A percentile compares a stretch with the other conserved stretches of the same genome.
Conservation (phyloP, 129 eudicot genomes). For the Logfia minima region DNA sequence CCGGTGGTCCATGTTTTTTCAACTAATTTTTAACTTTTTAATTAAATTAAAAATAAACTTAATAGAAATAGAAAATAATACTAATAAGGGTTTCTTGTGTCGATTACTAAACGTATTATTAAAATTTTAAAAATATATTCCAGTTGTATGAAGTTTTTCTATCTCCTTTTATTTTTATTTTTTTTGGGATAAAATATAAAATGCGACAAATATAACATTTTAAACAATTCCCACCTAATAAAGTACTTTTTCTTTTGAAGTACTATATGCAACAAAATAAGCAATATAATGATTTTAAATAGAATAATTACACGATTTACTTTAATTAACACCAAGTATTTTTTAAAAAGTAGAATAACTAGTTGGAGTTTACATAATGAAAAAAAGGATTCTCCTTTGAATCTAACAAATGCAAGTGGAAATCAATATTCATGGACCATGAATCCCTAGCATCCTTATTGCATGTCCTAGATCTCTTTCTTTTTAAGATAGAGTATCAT, state of each 20-base stretch:
- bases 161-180: too few relatives aligned
- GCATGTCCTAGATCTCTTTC: conserved; percentile 31
- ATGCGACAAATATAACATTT: not conserved
- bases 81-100: not conserved
- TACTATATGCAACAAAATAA: too few relatives aligned
- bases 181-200: too few relatives aligned
- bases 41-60: not conserved
- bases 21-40: not conserved
- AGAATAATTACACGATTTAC: not conserved
- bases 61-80: not conserved
- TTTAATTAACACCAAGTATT: not conserved
- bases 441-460: conserved; percentile 23
- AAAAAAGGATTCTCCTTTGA: conserved; percentile 21
- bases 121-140: too few relatives aligned
- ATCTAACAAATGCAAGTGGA: conserved; percentile 16
- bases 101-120: not conserved
- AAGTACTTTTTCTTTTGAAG: not conserved
- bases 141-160: too few relatives aligned
- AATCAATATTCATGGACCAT: conserved; percentile 7
- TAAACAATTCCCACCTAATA: not conserved
- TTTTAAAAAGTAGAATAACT: not conserved
- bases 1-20: conserved; percentile 23
- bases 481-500: too few relatives aligned
- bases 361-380: not conserved
- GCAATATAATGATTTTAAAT: too few relatives aligned